Evolutionary conservation across 495 filamentous ascomycete species (phyloP).

Genomic region (Friedmanniomyces endolithicus): DNA sequence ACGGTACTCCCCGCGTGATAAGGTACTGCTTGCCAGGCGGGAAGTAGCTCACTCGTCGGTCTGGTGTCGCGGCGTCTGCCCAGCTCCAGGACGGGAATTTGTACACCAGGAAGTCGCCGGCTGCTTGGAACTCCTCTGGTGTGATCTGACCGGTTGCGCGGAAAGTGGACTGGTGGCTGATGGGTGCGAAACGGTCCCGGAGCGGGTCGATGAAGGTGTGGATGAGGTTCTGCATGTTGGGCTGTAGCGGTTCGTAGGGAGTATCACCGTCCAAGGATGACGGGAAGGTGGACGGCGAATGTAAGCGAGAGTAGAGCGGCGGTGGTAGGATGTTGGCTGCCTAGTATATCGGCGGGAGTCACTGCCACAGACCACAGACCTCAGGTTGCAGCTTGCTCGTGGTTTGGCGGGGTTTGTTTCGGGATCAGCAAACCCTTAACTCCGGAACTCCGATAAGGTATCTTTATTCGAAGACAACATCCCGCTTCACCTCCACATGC

Average conservation of each 20-base stretch:
- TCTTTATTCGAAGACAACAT: too few relatives aligned
- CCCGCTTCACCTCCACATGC: too few relatives aligned
- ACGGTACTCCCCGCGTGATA: conserved; percentile 86
- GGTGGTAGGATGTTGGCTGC: neutral
- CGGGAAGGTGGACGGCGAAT: neutral
- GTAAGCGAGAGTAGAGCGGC: neutral
- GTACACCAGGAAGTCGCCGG: conserved; percentile 96
- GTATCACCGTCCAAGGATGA: neutral
- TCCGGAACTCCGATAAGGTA: too few relatives aligned
- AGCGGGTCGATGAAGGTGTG: conserved; percentile 74
- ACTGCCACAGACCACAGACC: too few relatives aligned
- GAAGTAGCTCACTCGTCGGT: conserved; percentile 67
- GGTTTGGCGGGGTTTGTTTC: too few relatives aligned
- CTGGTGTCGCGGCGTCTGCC: conserved; percentile 67
- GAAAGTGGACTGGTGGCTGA: conserved; percentile 85
- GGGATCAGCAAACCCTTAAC: too few relatives aligned
- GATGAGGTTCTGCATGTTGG: conserved; percentile 42
- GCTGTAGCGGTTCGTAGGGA: neutral
- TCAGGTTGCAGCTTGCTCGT: neutral
- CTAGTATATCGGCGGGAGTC: neutral
- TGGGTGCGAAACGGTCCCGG: conserved; percentile 78
- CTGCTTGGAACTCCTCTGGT: conserved; percentile 89
- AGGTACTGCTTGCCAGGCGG: conserved; percentile 90
- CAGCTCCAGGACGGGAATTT: conserved; percentile 99
- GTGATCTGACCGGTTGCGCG: conserved; percentile 88